Evolutionary conservation across 768 basidiomycete genomes (phyloP).

Genomic region (Lactifluus piperatus): DNA sequence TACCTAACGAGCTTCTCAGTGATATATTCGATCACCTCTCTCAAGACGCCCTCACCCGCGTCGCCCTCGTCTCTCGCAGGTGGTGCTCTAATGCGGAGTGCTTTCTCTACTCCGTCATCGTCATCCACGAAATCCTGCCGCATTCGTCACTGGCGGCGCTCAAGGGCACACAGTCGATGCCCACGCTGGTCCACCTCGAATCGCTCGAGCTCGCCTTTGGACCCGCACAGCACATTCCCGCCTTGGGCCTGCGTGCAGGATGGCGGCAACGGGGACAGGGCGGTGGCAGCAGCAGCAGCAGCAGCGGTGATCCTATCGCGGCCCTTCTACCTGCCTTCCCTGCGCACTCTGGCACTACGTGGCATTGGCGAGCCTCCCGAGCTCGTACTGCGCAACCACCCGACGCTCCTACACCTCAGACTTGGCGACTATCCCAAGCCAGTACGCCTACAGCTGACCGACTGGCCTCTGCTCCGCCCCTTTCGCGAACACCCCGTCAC

Average conservation of each 20-base stretch:
- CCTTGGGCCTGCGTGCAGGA: neutral
- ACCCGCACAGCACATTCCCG: slow-evolving; percentile 31
- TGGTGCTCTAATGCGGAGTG: slow-evolving; percentile 46
- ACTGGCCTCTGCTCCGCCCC: slow-evolving; percentile 40
- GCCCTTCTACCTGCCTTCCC: slow-evolving; percentile 24
- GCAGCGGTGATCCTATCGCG: slow-evolving; percentile 23
- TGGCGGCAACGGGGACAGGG: neutral
- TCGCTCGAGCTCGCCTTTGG: slow-evolving; percentile 50
- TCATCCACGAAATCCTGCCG: slow-evolving; percentile 40
- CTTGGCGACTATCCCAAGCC: slow-evolving; percentile 37
- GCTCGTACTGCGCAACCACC: slow-evolving; percentile 23
- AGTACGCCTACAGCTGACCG: slow-evolving; percentile 34
- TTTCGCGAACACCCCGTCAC: slow-evolving; percentile 54
- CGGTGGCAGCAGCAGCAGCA: neutral
- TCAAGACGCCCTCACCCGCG: slow-evolving; percentile 29
- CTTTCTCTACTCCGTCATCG: slow-evolving; percentile 45
- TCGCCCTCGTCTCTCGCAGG: slow-evolving; percentile 38
- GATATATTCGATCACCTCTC: slow-evolving; percentile 36
- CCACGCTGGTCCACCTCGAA: slow-evolving; percentile 38
- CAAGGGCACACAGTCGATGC: neutral
- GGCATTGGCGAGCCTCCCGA: slow-evolving; percentile 31
- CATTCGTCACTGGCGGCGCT: slow-evolving; percentile 28
- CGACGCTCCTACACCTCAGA: slow-evolving; percentile 35
- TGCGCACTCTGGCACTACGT: slow-evolving; percentile 28
- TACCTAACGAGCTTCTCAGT: slow-evolving; percentile 51